phyloP scores from a whole-genome alignment of 2,329 filamentous ascomycete species.

The Penicillium glabrum region DNA sequence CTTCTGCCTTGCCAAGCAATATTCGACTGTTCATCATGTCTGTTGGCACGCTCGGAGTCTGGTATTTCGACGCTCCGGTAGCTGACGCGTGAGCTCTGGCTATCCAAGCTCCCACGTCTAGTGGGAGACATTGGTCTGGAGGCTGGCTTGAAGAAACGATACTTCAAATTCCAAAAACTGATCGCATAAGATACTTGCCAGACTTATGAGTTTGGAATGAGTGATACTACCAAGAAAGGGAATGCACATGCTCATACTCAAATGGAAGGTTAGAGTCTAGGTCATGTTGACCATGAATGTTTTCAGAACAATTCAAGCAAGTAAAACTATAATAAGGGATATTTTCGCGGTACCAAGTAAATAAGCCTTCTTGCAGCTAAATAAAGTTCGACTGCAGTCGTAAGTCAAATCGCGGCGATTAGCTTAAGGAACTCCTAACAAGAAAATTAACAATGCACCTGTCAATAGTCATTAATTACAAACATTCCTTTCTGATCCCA shows the following conservation, averaged over 20 bases:
- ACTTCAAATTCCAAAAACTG: neutral
- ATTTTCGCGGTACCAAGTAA: neutral
- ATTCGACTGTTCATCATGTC: neutral
- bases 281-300: neutral
- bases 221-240: neutral
- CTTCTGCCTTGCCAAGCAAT: neutral
- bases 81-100: neutral
- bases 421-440: neutral
- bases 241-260: neutral
- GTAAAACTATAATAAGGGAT: no score
- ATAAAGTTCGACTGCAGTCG: neutral
- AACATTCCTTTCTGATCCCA: neutral
- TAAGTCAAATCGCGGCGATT: neutral
- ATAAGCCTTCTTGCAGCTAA: neutral
- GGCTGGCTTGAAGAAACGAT: neutral
- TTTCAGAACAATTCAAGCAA: neutral
- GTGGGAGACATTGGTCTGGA: neutral
- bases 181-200: neutral
- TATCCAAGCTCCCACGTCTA: neutral
- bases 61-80: neutral
- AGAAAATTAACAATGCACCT: neutral
- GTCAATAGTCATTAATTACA: neutral
- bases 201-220: neutral
- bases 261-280: neutral
- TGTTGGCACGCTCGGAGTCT: neutral